These are phyloP conservation scores for Gardenia jasminoides DNA, from an alignment of 257 asterid genomes.

Conservation along the genomic window DNA sequence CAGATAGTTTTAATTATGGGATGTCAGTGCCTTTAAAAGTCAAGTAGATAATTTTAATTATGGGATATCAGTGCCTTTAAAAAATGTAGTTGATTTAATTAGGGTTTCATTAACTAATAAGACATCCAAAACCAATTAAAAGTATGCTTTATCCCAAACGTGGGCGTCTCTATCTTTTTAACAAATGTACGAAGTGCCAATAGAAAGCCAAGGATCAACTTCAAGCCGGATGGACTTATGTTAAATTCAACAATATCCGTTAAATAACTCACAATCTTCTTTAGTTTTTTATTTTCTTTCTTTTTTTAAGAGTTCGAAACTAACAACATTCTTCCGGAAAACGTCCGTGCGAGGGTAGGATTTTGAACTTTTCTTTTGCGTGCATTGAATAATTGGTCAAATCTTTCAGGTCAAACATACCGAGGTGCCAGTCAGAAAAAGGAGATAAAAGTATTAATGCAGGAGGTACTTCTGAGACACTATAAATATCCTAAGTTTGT, in stretches of 20 bases:
- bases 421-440: background rate
- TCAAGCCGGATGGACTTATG: background rate
- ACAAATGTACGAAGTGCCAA: background rate
- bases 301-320: too few species aligned
- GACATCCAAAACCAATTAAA: background rate
- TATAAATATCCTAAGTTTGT: constrained; percentile 4
- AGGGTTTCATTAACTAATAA: background rate
- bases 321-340: background rate
- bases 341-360: background rate
- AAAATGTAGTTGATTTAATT: too few species aligned
- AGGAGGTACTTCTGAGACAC: background rate
- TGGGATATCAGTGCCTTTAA: too few species aligned
- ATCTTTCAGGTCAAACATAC: background rate
- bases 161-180: background rate
- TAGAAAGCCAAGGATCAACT: background rate
- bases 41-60: too few species aligned
- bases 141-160: background rate
- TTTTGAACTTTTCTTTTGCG: background rate
- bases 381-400: background rate
- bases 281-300: background rate
- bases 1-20: too few species aligned
- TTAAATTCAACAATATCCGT: background rate
- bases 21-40: too few species aligned
- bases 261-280: background rate
- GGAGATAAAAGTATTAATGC: background rate